Conservation (phyloP, 1,284 basidiomycete species). For the Leccinum huronense region DNA sequence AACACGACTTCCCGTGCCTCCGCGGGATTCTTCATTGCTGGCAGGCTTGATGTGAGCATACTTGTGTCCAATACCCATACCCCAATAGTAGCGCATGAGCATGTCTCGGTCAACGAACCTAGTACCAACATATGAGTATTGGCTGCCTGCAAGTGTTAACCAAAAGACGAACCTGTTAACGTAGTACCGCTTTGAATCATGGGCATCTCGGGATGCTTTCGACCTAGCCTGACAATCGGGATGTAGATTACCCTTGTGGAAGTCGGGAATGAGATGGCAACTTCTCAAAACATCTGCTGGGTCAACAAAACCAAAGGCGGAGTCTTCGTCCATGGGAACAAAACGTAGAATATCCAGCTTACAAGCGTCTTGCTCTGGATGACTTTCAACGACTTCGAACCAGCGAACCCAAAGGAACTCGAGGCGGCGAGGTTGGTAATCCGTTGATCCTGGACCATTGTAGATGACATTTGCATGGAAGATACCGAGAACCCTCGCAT, state of each 20-base stretch:
- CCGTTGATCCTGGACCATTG: too few species aligned
- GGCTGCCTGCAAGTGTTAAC: background rate
- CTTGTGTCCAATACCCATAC: background rate
- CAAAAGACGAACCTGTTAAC: background rate
- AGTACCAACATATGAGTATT: background rate
- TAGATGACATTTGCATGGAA: too few species aligned
- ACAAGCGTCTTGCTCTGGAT: too few species aligned
- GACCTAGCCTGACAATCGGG: background rate
- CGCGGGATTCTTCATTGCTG: background rate
- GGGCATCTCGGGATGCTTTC: background rate
- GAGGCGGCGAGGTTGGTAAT: too few species aligned
- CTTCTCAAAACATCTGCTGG: background rate
- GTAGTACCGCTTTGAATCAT: background rate
- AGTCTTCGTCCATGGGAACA: too few species aligned
- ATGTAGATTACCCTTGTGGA: background rate
- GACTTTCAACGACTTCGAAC: too few species aligned
- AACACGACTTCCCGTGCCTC: background rate
- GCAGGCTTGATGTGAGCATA: background rate
- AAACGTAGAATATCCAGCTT: too few species aligned
- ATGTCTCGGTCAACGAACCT: background rate
- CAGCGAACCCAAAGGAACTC: too few species aligned
- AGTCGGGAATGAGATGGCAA: background rate
- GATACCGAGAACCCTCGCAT: background rate
- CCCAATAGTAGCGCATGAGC: background rate
- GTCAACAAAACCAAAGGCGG: background rate